Evolutionary conservation across 371 early-diverging fungal genomes (phyloP), one percentile per base, ranked within the genome.

Genomic region (Capillidium heterosporum): DNA sequence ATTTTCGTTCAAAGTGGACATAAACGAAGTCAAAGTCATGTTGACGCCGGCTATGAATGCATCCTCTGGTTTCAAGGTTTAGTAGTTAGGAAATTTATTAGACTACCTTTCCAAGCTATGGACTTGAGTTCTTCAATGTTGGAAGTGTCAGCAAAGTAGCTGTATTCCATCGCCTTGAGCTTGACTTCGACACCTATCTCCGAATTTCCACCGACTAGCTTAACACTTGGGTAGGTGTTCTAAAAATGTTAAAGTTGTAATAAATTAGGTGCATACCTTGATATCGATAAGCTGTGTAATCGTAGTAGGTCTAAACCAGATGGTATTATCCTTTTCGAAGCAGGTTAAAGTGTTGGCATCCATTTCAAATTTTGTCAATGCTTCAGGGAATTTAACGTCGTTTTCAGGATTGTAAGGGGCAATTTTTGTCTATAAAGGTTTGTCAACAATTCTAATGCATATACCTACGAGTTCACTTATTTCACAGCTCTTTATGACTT

Each of bases 191-290:
- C n/a, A n/a, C n/a, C n/a, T n/a, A n/a, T n/a, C n/a, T n/a, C 81
- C 54, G 82, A 80, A 71, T 83, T 85, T n/a, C 88, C 88, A 32
- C 77, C 75, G 21, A 85, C 70, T 41, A 87, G 64, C 66, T 83
- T 82, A 32, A 80, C 78, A 31, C 63, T 62, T 0, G 86, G 85
- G 59, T 73, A 69, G 24, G 62, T 62, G 13, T 66, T 64, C 66
- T 80, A 71, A 28, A 79, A 58, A 17, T 64, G 53, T 27, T 35
- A 35, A 13, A 4, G 13, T 7, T 13, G 13, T 7, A 35, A 7
- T 35, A 35, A 35, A 35, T 7, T 35, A 7, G 13, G 4, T 7
- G 13, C 35, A 35, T 35, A 35, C 35, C 13, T 35, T 35, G 35
- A 35, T 35, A 13, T 35, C 13, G 35, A 84, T 63, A 31, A 86